Base-by-base conservation (phyloP, 768 basidiomycete genomes). In the Rhizopogon vinicolor region DNA sequence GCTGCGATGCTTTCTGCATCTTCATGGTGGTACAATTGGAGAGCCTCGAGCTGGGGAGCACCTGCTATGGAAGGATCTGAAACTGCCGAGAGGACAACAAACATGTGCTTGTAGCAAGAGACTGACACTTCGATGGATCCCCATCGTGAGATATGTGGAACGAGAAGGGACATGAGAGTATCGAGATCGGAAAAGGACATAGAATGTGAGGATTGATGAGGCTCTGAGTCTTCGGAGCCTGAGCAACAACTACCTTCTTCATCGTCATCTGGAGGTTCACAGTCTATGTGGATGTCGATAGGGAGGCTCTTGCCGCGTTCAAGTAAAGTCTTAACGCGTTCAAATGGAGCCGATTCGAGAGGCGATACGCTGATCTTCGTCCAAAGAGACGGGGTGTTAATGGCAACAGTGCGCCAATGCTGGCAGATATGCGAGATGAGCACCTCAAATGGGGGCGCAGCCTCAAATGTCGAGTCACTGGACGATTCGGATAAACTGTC, bases 361-460 rank as follows among this genome's bases (percentile, higher is more conserved):
- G 46, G 42, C 19, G 22, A 13, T 18, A 68, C 51, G 1, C 7
- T 8, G 42, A 87, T 70, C 31, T 56, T 66, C 10, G 79, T 79
- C 86, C 86, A 88, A 16, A 87, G 73, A 8, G 72, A 69, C 0
- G 83, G 80, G 0, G 79, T 79, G 31, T 76, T 76, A 29, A 86
- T 53, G 3, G 83, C 78, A 1, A 77, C 60, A 37, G 68, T 69
- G 46, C 85, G 81, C 85, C 85, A 87, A 54, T 77, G 80, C 25
- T 62, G 69, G 65, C 85, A 87, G 9, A 86, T 78, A 60, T 85
- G 85, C 16, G 84, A 85, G 13, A 78, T 82, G 60, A 83, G 70
- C 29, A 84, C 69, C 59, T 79, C 76, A 63, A 84, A 85, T 2
- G 72, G 55, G 35, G 67, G 68, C 44, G 39, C 43, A 28, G 6